A percentile compares a stretch with the other conserved stretches of the same genome.
Conservation (phyloP, 2,329 filamentous ascomycete genomes). For the Fusarium setosum region DNA sequence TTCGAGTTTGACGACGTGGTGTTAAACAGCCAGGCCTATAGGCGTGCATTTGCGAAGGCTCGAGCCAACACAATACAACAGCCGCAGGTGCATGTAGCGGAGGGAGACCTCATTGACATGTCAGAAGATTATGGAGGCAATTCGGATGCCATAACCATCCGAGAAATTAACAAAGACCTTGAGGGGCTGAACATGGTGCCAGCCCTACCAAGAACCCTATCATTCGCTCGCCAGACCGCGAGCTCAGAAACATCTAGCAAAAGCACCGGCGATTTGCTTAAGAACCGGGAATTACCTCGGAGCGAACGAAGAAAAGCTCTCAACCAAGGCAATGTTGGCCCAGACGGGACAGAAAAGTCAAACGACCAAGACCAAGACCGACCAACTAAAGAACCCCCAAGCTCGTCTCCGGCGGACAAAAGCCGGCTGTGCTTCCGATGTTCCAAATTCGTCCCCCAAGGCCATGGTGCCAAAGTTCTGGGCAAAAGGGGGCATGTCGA, state of each 20-base stretch:
- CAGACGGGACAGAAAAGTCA: no score
- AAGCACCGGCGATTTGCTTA: not conserved
- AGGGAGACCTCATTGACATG: slow-evolving; percentile 1
- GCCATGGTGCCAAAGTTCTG: not conserved
- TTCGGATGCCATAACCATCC: not conserved
- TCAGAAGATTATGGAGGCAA: not conserved
- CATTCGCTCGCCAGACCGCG: not conserved
- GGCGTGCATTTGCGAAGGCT: not conserved
- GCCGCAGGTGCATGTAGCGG: not conserved
- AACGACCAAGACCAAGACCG: no score
- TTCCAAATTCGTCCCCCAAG: not conserved
- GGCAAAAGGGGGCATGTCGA: not conserved
- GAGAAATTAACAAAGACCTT: not conserved
- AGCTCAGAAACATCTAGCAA: not conserved
- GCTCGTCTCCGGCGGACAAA: no score
- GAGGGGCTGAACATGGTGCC: not conserved
- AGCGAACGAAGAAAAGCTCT: no score
- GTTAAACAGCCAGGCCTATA: not conserved
- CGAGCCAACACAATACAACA: not conserved
- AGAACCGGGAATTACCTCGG: no score
- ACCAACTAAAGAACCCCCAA: no score
- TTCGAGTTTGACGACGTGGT: slow-evolving; percentile 5
- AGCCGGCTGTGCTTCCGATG: no score
- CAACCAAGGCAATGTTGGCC: no score
- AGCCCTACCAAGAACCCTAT: not conserved